A percentile compares a stretch with the other conserved stretches of the same genome.
Evolutionary conservation across 202 grass and related monocot genomes (phyloP).

Genomic region (Brachypodium distachyon): DNA sequence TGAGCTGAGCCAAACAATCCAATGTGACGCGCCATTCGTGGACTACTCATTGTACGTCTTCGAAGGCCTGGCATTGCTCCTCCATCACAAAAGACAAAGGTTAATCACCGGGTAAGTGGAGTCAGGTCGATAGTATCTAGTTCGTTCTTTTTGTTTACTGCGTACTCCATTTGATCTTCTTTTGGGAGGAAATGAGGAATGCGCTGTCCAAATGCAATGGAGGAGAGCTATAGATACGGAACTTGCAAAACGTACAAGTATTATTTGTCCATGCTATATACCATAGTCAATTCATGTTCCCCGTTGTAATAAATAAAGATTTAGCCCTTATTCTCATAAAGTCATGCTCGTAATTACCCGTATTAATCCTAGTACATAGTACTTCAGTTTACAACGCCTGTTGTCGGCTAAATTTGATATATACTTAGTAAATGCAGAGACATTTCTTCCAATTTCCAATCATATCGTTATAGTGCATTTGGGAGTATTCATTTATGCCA

Average conservation of each 20-base stretch:
- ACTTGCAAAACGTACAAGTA: conserved; percentile 17
- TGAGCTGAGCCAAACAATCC: not conserved
- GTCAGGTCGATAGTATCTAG: not conserved
- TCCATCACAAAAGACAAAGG: not conserved
- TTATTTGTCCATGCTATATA: conserved; percentile 16
- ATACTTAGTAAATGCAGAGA: not conserved
- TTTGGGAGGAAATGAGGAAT: not conserved
- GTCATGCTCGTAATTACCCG: too few relatives aligned
- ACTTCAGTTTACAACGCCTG: too few relatives aligned
- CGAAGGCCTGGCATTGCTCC: not conserved
- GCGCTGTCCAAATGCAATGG: conserved; percentile 8
- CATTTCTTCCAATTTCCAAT: not conserved
- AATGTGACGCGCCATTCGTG: not conserved
- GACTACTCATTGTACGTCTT: not conserved
- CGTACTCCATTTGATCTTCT: conserved; percentile 31
- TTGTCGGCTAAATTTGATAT: not conserved
- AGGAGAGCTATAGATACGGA: conserved; percentile 12
- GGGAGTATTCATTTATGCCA: not conserved
- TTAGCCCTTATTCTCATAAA: not conserved
- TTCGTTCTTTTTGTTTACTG: conserved; percentile 5
- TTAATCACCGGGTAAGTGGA: conserved; percentile 30
- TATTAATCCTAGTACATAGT: too few relatives aligned
- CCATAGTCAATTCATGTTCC: conserved; percentile 25
- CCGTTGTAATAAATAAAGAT: conserved; percentile 1
- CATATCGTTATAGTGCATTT: not conserved